Conservation (phyloP, 2,329 filamentous ascomycete genomes). For the Aureobasidium mangrovei region DNA sequence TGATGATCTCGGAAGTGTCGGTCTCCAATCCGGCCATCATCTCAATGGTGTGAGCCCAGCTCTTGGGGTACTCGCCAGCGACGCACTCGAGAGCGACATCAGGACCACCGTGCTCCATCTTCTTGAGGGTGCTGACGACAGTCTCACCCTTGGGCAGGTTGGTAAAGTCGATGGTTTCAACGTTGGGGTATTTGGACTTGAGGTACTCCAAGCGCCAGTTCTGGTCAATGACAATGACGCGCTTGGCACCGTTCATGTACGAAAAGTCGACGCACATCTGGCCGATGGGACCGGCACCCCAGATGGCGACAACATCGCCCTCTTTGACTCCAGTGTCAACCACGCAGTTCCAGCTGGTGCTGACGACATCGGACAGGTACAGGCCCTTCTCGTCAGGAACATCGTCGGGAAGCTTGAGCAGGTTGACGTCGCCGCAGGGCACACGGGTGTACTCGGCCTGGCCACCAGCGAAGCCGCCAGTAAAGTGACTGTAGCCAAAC, state of each 20-base stretch:
- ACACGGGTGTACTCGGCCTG: constrained; percentile 83
- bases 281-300: constrained; percentile 80
- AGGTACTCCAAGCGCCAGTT: constrained; percentile 63
- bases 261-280: constrained; percentile 65
- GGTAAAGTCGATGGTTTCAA: constrained; percentile 62
- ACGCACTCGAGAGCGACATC: constrained; percentile 66
- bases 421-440: constrained; percentile 69
- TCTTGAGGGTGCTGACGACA: constrained; percentile 64
- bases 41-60: constrained; percentile 53
- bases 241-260: constrained; percentile 60
- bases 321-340: constrained; percentile 75
- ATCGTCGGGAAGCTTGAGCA: constrained; percentile 66
- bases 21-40: constrained; percentile 63
- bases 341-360: constrained; percentile 72
- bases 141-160: constrained; percentile 49
- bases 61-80: constrained; percentile 54
- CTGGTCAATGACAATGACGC: constrained; percentile 72
- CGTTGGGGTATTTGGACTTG: constrained; percentile 53
- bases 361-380: constrained; percentile 71
- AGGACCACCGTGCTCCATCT: constrained; percentile 63
- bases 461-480: constrained; percentile 77
- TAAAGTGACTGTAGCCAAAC: constrained; percentile 58
- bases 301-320: constrained; percentile 70
- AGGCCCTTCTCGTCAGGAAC: constrained; percentile 80
- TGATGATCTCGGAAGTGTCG: constrained; percentile 72